Conservation (phyloP, 1,284 basidiomycete species). For the Tylopilus sp. region DNA sequence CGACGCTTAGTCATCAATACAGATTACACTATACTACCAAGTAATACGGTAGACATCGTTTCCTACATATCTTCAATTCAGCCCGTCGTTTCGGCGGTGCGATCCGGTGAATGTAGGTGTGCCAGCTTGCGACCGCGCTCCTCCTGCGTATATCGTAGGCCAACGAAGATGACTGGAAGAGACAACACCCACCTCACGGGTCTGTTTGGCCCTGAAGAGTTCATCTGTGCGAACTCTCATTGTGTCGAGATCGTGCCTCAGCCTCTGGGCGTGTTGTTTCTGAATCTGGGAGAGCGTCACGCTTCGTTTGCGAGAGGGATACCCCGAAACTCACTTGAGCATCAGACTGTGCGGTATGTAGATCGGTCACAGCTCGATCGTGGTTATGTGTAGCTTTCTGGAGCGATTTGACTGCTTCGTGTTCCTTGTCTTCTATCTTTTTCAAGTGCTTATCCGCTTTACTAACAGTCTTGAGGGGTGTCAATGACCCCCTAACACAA, state of each 20-base stretch:
- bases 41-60: no score
- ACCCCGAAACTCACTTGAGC: slow-evolving; percentile 39
- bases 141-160: slow-evolving; percentile 5
- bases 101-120: slow-evolving; percentile 6
- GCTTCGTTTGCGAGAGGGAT: background rate
- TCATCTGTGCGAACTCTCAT: slow-evolving; percentile 17
- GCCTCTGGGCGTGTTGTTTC: slow-evolving; percentile 12
- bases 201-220: slow-evolving; percentile 22
- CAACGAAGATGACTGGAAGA: background rate
- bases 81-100: background rate
- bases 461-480: slow-evolving; percentile 38
- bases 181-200: slow-evolving; percentile 23
- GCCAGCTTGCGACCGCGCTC: slow-evolving; percentile 23
- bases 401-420: slow-evolving; percentile 43
- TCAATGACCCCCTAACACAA: background rate
- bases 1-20: slow-evolving; percentile 27
- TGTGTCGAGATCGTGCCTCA: slow-evolving; percentile 10
- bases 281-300: slow-evolving; percentile 18
- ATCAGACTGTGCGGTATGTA: slow-evolving; percentile 46
- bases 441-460: slow-evolving; percentile 47
- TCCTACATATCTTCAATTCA: no score
- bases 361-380: slow-evolving; percentile 44
- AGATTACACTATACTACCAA: background rate
- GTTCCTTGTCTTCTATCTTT: slow-evolving; percentile 50
- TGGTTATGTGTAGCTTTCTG: slow-evolving; percentile 51